phyloP scores from a whole-genome alignment of 306 rosid species.

The Citrullus mucosospermus region DNA sequence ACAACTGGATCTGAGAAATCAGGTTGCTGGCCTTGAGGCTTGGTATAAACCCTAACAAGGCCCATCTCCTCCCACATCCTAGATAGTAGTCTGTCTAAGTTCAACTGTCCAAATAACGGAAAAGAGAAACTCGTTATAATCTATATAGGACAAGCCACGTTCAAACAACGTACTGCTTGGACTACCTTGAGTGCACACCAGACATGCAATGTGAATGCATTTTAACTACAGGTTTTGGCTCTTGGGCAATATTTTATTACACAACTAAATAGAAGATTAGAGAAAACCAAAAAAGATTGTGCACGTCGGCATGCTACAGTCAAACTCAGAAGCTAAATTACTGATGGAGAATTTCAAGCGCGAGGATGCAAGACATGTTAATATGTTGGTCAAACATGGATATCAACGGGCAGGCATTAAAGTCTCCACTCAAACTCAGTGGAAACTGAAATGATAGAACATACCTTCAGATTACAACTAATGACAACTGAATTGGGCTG shows the following conservation, averaged over 20 bases:
- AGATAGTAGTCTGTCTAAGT: slow-evolving; percentile 83
- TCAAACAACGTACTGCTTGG: background rate
- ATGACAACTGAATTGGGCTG: slow-evolving; percentile 93
- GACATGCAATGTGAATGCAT: background rate
- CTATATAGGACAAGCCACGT: background rate
- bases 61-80: slow-evolving; percentile 99
- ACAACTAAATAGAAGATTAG: background rate
- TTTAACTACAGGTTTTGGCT: background rate
- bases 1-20: slow-evolving; percentile 90
- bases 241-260: background rate
- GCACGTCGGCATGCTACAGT: background rate
- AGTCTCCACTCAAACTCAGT: background rate
- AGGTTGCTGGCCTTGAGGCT: slow-evolving; percentile 99
- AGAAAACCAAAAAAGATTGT: background rate
- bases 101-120: slow-evolving; percentile 51
- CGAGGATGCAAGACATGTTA: background rate
- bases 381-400: background rate
- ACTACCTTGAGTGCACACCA: background rate
- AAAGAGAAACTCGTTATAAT: slow-evolving; percentile 1
- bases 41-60: slow-evolving; percentile 89
- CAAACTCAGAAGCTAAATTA: background rate
- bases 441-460: slow-evolving; percentile 15
- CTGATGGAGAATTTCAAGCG: background rate
- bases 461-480: slow-evolving; percentile 85
- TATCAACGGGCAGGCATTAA: background rate